A percentile compares a stretch with the other conserved stretches of the same genome.
phyloP scores from a whole-genome alignment of 257 asterid genomes.

The Solanum pinnatisectum region DNA sequence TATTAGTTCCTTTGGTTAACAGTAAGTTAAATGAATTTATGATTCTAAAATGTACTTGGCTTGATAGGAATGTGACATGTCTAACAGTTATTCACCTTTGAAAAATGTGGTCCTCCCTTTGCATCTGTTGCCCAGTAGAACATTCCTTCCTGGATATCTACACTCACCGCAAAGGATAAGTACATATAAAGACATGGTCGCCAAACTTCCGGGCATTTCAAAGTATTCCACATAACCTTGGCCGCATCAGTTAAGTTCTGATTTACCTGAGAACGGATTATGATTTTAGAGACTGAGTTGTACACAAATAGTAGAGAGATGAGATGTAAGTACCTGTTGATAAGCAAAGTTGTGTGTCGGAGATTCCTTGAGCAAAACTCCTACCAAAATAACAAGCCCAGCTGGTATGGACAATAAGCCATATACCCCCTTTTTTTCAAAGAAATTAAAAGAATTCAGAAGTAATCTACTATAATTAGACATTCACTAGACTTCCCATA shows the following conservation, averaged over 20 bases:
- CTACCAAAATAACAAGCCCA: conserved; percentile 66
- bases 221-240: conserved; percentile 80
- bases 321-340: conserved; percentile 45
- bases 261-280: conserved; percentile 46
- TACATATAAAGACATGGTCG: conserved; percentile 91
- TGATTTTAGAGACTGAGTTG: conserved; percentile 6
- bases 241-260: conserved; percentile 64
- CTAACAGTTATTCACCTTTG: conserved; percentile 41
- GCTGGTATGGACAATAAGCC: conserved; percentile 79
- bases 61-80: not conserved
- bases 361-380: conserved; percentile 65
- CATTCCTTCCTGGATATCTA: conserved; percentile 74
- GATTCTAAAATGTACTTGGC: not conserved
- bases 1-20: not conserved
- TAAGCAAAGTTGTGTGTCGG: conserved; percentile 30
- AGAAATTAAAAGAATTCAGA: not conserved
- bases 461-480: not conserved
- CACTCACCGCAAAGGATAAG: conserved; percentile 58
- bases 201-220: conserved; percentile 75
- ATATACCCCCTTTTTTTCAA: conserved; percentile 61
- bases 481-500: not conserved
- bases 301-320: not conserved
- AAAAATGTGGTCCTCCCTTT: conserved; percentile 58
- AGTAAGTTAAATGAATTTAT: not conserved
- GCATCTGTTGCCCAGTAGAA: conserved; percentile 93